Conservation (phyloP, 2,329 filamentous ascomycete species). For the Calonectria montana region DNA sequence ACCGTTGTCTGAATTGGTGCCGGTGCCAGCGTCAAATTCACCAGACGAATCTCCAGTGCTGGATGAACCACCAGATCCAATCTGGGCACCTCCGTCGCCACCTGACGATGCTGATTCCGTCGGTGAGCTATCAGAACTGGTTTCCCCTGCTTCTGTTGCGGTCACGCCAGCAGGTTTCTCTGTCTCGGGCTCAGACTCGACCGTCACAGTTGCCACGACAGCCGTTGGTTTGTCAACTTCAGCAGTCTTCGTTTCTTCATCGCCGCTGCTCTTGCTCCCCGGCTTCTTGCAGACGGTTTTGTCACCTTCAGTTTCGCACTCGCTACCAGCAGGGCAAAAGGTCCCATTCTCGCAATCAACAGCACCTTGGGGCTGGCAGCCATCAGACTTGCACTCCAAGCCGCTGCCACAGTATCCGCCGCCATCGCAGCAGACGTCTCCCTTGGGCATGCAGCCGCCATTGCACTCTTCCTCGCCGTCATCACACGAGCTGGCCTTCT, state of each 20-base stretch:
- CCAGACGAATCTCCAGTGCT: not conserved
- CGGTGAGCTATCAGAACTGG: not conserved
- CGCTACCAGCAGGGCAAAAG: not conserved
- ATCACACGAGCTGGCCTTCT: not conserved
- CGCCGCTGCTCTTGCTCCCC: not conserved
- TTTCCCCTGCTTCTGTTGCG: not conserved
- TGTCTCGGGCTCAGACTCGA: not conserved
- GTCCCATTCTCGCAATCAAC: not conserved
- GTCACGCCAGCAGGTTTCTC: not conserved
- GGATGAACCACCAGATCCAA: not conserved
- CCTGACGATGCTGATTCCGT: not conserved
- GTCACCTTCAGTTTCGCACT: not conserved
- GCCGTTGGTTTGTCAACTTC: not conserved
- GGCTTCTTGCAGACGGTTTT: not conserved
- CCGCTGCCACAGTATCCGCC: not conserved
- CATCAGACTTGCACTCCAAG: not conserved
- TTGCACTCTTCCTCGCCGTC: not conserved
- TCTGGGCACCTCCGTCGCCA: not conserved
- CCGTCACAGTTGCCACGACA: not conserved
- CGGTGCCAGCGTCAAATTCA: not conserved
- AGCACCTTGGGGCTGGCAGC: not conserved
- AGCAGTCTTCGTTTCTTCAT: not conserved
- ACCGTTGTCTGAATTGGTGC: not conserved
- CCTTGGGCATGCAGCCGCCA: conserved; percentile 8
- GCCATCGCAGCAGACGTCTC: not conserved